Evolutionary conservation across 257 asterid species (phyloP).

Genomic region (Handroanthus guayacan): DNA sequence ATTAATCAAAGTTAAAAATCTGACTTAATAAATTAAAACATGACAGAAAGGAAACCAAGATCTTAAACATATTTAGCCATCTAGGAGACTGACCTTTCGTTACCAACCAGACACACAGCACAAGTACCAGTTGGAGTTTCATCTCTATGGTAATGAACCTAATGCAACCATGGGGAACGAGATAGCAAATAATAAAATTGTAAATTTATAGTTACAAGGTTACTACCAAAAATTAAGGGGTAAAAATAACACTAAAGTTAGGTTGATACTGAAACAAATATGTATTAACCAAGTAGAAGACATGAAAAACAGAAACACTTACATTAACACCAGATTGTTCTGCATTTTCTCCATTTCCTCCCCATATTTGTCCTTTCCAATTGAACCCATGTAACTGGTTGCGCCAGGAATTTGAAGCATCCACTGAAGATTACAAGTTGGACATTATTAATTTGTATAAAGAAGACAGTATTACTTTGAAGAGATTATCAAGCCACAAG

Average conservation of each 20-base stretch:
- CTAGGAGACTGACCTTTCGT: slow-evolving; percentile 62
- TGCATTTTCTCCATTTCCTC: slow-evolving; percentile 69
- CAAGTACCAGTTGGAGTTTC: slow-evolving; percentile 84
- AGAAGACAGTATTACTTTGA: not conserved
- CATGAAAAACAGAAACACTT: slow-evolving; percentile 4
- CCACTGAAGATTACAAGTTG: slow-evolving; percentile 40
- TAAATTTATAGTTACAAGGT: slow-evolving; percentile 1
- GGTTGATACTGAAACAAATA: slow-evolving; percentile 8
- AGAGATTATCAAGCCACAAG: slow-evolving; percentile 19
- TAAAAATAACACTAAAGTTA: not conserved
- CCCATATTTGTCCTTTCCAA: slow-evolving; percentile 73
- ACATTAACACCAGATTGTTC: slow-evolving; percentile 64
- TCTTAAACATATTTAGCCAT: not conserved
- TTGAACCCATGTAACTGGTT: slow-evolving; percentile 64
- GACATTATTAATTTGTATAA: not conserved
- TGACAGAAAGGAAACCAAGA: not conserved
- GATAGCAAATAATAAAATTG: not conserved
- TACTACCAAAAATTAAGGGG: not conserved
- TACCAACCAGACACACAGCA: slow-evolving; percentile 75
- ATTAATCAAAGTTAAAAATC: slow-evolving; percentile 1
- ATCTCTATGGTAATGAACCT: slow-evolving; percentile 80
- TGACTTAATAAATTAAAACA: not conserved
- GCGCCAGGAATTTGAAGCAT: slow-evolving; percentile 59
- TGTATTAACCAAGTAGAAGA: slow-evolving; percentile 3
- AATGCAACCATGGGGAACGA: slow-evolving; percentile 26